phyloP scores from a whole-genome alignment of 345 rosid species.

The Chamaenerion angustifolium region DNA sequence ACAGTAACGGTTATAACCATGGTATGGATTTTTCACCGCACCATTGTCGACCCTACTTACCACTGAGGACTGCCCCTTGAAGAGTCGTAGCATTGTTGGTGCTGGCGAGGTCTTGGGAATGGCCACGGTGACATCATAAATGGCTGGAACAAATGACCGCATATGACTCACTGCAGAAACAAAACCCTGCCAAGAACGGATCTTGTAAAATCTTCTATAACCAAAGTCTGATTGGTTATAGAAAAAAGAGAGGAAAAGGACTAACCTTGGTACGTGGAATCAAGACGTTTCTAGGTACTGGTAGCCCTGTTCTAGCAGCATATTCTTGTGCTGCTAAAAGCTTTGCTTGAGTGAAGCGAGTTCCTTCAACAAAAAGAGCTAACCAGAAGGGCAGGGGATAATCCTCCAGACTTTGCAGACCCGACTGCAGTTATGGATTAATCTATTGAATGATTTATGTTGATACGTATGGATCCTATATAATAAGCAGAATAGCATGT shows the following conservation, averaged over 20 bases:
- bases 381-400: conserved; percentile 76
- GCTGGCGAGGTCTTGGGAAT: conserved; percentile 47
- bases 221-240: too few species aligned
- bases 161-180: conserved; percentile 69
- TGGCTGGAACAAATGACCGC: conserved; percentile 80
- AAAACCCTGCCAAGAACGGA: conserved; percentile 50
- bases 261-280: conserved; percentile 93
- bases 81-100: conserved; percentile 57
- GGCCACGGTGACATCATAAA: conserved; percentile 62
- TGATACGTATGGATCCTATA: too few species aligned
- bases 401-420: conserved; percentile 52
- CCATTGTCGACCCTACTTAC: too few species aligned
- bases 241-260: too few species aligned
- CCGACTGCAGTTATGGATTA: conserved; percentile 22
- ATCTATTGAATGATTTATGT: too few species aligned
- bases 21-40: too few species aligned
- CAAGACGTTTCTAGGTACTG: conserved; percentile 69
- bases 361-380: conserved; percentile 89
- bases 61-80: conserved; percentile 66
- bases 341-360: conserved; percentile 72
- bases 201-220: too few species aligned
- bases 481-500: too few species aligned
- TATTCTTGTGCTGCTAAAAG: conserved; percentile 77
- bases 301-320: conserved; percentile 61
- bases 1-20: too few species aligned